Evolutionary conservation across 306 rosid genomes (phyloP).

Genomic region (Begonia peltatifolia): DNA sequence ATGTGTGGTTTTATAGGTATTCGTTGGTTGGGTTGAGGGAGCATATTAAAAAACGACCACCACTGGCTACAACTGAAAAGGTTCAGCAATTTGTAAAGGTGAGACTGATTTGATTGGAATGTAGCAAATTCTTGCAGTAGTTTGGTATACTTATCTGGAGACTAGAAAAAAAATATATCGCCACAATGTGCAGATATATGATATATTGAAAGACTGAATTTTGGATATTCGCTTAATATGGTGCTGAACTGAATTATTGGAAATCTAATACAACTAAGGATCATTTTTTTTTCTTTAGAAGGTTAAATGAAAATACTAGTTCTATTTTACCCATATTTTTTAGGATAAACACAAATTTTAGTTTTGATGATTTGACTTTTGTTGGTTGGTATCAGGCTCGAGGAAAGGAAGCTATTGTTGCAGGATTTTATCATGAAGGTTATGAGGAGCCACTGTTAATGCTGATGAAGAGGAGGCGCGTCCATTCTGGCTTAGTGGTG

Average conservation of each 20-base stretch:
- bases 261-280: no score
- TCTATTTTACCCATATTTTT: background rate
- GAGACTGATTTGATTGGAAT: conserved; percentile 6
- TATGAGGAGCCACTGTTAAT: conserved; percentile 76
- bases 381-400: conserved; percentile 32
- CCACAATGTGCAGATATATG: no score
- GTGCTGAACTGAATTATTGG: no score
- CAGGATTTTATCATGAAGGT: conserved; percentile 96
- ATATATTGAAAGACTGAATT: no score
- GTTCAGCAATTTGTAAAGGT: conserved; percentile 92
- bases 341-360: background rate
- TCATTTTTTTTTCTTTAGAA: no score
- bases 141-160: background rate
- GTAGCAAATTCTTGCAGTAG: background rate
- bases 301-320: no score
- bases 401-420: conserved; percentile 85
- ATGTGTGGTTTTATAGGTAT: conserved; percentile 28
- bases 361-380: no score
- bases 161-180: no score
- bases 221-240: no score
- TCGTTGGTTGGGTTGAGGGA: conserved; percentile 70
- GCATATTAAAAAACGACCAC: conserved; percentile 94
- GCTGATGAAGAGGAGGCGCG: conserved; percentile 99
- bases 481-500: conserved; percentile 84
- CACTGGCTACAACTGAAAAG: conserved; percentile 88